Percentiles rank a stretch among this genome's conserved stretches.
Evolutionary conservation across 176 grass and related monocot species (phyloP).

Genomic region (Thinopyrum elongatum): DNA sequence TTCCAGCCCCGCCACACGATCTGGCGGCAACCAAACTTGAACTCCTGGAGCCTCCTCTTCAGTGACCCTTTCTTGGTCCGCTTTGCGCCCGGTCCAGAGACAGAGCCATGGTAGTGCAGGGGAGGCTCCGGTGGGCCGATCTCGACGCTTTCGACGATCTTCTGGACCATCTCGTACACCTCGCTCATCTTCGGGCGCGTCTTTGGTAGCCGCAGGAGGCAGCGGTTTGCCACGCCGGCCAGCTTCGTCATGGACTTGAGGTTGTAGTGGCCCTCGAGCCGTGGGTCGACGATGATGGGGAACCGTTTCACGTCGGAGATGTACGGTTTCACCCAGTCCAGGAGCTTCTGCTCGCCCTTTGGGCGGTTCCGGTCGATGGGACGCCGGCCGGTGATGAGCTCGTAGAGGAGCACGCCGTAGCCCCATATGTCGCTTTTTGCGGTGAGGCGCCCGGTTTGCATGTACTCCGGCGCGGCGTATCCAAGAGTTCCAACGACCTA

Average conservation of each 20-base stretch:
- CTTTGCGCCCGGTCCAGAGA: constrained; percentile 12
- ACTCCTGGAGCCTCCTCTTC: constrained; percentile 53
- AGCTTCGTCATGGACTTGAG: constrained; percentile 69
- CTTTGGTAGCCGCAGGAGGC: constrained; percentile 61
- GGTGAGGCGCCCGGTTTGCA: constrained; percentile 84
- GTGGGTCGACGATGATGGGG: constrained; percentile 74
- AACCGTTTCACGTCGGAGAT: constrained; percentile 60
- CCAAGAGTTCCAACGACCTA: constrained; percentile 90
- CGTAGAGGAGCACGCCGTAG: constrained; percentile 91
- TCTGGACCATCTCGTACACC: constrained; percentile 74
- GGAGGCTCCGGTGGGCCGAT: constrained; percentile 56
- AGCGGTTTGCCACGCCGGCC: constrained; percentile 74
- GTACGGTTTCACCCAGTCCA: constrained; percentile 97
- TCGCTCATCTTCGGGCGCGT: constrained; percentile 95
- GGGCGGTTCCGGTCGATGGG: constrained; percentile 88
- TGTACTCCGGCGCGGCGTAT: constrained; percentile 92
- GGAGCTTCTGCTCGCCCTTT: constrained; percentile 84
- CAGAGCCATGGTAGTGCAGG: constrained; percentile 32
- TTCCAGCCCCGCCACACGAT: constrained; percentile 73
- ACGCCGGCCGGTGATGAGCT: constrained; percentile 82
- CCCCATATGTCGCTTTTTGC: constrained; percentile 93
- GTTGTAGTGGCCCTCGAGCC: constrained; percentile 66
- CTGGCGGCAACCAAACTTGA: constrained; percentile 31
- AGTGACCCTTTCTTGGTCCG: constrained; percentile 45
- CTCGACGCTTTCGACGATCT: constrained; percentile 48